These are phyloP conservation scores for Cryptosporidium andersoni DNA, from an alignment of 169 alveolate genomes.

Conservation along the genomic window DNA sequence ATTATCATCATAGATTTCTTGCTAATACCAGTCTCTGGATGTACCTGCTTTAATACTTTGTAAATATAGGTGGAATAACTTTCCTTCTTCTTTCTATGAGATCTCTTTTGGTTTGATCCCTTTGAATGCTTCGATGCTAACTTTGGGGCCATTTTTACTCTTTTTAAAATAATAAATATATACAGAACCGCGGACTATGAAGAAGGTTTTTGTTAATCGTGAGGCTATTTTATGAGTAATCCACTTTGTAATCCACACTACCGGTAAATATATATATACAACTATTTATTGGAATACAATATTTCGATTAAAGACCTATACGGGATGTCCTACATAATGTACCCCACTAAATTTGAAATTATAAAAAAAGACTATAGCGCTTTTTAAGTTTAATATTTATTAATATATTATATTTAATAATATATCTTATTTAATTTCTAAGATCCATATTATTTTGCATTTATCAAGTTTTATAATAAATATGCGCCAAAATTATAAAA, in stretches of 20 bases:
- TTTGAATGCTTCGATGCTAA: constrained; percentile 42
- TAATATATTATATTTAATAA: too few species aligned
- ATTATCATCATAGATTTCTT: constrained; percentile 95
- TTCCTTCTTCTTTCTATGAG: constrained; percentile 73
- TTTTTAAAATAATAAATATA: constrained; percentile 17
- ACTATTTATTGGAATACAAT: constrained; percentile 10
- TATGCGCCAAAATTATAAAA: too few species aligned
- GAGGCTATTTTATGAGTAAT: constrained; percentile 35
- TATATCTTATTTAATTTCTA: too few species aligned
- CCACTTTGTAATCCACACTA: constrained; percentile 71
- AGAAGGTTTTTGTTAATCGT: constrained; percentile 7
- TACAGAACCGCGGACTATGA: constrained; percentile 73
- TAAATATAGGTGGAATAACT: constrained; percentile 84
- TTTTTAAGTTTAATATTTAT: background rate
- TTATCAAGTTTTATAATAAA: too few species aligned
- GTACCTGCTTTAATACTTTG: constrained; percentile 95
- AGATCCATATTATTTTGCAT: too few species aligned
- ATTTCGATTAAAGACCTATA: constrained; percentile 22
- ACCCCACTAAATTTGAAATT: background rate
- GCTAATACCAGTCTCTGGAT: constrained; percentile 96
- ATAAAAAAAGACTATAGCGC: too few species aligned
- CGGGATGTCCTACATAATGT: constrained; percentile 38
- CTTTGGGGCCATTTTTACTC: constrained; percentile 69
- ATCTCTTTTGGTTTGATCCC: constrained; percentile 59
- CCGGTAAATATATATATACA: background rate